Evolutionary conservation across 2,329 filamentous ascomycete species (phyloP), one percentile per base, ranked within the genome.

Genomic region (Aulographum hederae): DNA sequence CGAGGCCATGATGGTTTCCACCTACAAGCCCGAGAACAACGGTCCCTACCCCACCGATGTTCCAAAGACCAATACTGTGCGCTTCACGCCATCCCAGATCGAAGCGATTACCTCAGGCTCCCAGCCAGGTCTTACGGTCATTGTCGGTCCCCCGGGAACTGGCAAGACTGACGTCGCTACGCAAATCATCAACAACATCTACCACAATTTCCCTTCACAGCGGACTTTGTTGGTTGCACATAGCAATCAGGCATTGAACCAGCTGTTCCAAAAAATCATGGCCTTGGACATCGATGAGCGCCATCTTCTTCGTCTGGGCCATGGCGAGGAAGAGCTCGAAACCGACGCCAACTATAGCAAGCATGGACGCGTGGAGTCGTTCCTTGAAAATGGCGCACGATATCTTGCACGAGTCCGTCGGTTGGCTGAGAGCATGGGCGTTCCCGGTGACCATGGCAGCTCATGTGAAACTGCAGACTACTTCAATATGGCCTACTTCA

Each of bases 141-240:
- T 98, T 42, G 81, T 98, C 38, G 89, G 89, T 1, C 89, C 89
- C 33, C 89, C 89, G 5, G 89, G 89, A 33, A 98, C 89, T 5
- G 89, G 91, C 39, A 98, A 98, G 61, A 98, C 89, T n/a, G 89
- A 98, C 54, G 89, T 98, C 32, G 85, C 84, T 30, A 94, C 86
- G 4, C 89, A 98, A 53, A 91, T 95, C 50, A 98, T 98, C 57
- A 94, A 81, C 60, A 94, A 95, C 52, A 78, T 98, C 43, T 98
- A 98, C 49, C 86, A 95, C 60, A 93, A 95, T 55, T 98, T 94
- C 50, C 85, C 89, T 5, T 65, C 76, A 39, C 84, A 98, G 52
- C 78, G 82, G 43, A 98, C 89, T 1, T 60, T 98, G 13, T 69
- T 98, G 26, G 73, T 98, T 39, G 89, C 89, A 4, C 89, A 98